Evolutionary conservation across 441 rosid genomes (phyloP), one percentile per base, ranked within the genome.

Genomic region (Pelargonium cotyledonis): DNA sequence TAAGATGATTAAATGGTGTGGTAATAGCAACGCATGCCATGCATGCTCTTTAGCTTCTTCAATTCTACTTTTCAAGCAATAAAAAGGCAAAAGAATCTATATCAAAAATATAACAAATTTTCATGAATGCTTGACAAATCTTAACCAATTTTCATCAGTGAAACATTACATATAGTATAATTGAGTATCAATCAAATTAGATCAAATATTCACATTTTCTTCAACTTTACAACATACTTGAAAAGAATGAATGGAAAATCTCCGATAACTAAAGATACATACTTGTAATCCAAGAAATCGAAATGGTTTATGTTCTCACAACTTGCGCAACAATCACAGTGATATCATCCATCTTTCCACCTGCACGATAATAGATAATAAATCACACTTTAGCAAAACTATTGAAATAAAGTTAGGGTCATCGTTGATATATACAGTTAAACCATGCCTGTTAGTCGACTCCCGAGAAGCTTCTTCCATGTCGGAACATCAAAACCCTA

Each of bases 341-440:
- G 38, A 94, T 83, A 76, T 94, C 96, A 69, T 94, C 97, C 12
- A 86, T 87, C 80, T 91, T 91, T 73, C 99, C 96, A 78, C 97
- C 96, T 88, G 88, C 65, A 66, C 58, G 68, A 63, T 46, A 57
- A n/a, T n/a, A n/a, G n/a, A n/a, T n/a, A n/a, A n/a, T n/a, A n/a
- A n/a, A n/a, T n/a, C 55, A 6, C 57, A 2, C 57, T 8, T 55
- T 15, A 9, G 49, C 63, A 70, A n/a, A 65, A 41, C 14, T 10
- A 12, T 29, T 16, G 4, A 63, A 68, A 16, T 5, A 57, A 49
- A 51, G 57, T 51, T 51, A 51, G 18, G 57, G 18, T 14, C 57
- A n/a, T 12, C 4, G 15, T 51, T 43, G 10, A 43, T 7, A 43
- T 43, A 43, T 43, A 5, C 23, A 65, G 18, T 53, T 46, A 55